Evolutionary conservation across 2,329 filamentous ascomycete genomes (phyloP), one percentile per base, ranked within the genome.

Genomic region (Neurospora crassa): DNA sequence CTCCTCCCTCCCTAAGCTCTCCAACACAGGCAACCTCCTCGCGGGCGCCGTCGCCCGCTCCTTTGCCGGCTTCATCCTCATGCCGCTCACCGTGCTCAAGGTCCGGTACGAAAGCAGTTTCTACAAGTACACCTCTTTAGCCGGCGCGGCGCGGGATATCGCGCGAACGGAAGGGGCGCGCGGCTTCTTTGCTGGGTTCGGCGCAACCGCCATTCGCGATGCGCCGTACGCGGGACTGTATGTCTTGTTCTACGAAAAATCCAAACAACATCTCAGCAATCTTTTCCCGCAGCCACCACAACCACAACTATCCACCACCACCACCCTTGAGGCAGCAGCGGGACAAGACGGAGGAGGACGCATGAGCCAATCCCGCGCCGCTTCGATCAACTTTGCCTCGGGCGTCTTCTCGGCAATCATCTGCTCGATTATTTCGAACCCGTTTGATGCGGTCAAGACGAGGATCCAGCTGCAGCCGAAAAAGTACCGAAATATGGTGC

Each of bases 141-240:
- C 87, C 53, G 85, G 89, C 45, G 96, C 96, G 0, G 89, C 87
- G 1, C 84, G 83, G 42, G 93, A 96, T 75, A 97, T 98, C 40
- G 82, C 91, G 69, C 84, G 85, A 8, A 88, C 84, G 0, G 90
- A 95, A 75, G 94, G 96, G 0, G 71, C 92, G 3, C 88, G 90
- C 40, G 96, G 95, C 0, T 96, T 99, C 81, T 98, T 98, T 78
- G 89, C 92, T 0, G 96, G 96, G 1, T 97, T 97, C 78, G 96
- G 96, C 59, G 96, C 95, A 1, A 99, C 96, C 0, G 93, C 96
- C 0, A 88, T 97, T 40, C 88, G 96, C 67, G 96, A 99, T 81
- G 96, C 94, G n/a, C 96, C 96, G 0, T 98, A 98, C 79, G 96
- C 96, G 0, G 96, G 96, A 0, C 85, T 97, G 18, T 99, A 99